Conservation (phyloP, 441 rosid genomes). For the Macaranga tanarius region DNA sequence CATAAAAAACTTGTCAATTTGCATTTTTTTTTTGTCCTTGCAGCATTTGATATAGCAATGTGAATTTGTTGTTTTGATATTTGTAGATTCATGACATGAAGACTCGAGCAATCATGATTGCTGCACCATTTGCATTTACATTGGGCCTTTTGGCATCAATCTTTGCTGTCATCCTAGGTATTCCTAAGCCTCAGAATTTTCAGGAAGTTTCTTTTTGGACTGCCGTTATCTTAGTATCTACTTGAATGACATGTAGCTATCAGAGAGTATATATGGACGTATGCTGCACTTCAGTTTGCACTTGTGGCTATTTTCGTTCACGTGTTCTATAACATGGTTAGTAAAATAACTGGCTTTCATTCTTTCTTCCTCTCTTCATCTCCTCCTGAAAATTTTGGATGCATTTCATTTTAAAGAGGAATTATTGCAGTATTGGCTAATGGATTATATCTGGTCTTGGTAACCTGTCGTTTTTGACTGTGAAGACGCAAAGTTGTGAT, state of each 20-base stretch:
- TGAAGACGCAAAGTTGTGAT: neutral
- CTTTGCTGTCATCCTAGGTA: slow-evolving; percentile 75
- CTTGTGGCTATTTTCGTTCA: slow-evolving; percentile 69
- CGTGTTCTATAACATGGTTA: slow-evolving; percentile 61
- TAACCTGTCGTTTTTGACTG: neutral
- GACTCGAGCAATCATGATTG: slow-evolving; percentile 59
- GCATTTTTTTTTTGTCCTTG: neutral
- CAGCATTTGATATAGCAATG: slow-evolving; percentile 7
- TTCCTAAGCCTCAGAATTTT: slow-evolving; percentile 15
- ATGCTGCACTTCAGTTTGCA: slow-evolving; percentile 92
- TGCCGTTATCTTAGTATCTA: slow-evolving; percentile 5
- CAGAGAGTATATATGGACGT: slow-evolving; percentile 91
- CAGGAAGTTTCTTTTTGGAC: neutral
- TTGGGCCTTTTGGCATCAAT: slow-evolving; percentile 74
- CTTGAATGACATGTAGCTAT: slow-evolving; percentile 58
- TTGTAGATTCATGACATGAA: slow-evolving; percentile 63
- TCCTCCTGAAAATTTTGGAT: neutral
- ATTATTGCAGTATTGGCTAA: neutral
- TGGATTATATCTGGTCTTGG: neutral
- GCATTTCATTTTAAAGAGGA: neutral
- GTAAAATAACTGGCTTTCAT: slow-evolving; percentile 25
- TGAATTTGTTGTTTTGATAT: slow-evolving; percentile 13
- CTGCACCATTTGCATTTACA: slow-evolving; percentile 85
- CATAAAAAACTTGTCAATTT: neutral
- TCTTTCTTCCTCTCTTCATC: neutral